A percentile compares a stretch with the other conserved stretches of the same genome.
Conservation (phyloP, 75 land plant genomes). For the Picea sitchensis region DNA sequence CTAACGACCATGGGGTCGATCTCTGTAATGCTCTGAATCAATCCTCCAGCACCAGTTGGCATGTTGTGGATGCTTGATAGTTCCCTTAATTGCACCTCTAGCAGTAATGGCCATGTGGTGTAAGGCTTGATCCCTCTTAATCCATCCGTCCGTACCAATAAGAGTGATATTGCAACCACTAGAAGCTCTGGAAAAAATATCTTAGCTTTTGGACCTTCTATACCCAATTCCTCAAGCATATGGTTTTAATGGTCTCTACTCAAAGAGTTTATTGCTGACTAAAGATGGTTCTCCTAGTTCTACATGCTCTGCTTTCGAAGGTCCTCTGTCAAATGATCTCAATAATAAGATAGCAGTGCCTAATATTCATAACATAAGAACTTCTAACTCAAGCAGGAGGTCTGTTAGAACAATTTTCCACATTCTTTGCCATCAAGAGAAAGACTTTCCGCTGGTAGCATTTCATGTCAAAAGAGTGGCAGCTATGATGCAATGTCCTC, state of each 20-base stretch:
- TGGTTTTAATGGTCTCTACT: neutral
- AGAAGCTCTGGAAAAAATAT: neutral
- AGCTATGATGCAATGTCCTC: neutral
- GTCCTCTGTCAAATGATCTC: neutral
- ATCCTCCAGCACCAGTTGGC: neutral
- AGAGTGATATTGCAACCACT: neutral
- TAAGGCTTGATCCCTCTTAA: neutral
- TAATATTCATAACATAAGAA: neutral
- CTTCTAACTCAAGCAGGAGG: neutral
- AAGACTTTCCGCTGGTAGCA: neutral
- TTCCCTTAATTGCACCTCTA: neutral
- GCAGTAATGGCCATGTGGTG: neutral
- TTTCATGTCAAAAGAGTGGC: neutral
- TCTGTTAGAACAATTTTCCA: constrained; percentile 8
- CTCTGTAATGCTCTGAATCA: neutral
- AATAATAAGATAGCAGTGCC: neutral
- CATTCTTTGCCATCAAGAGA: constrained; percentile 11
- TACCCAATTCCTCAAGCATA: neutral
- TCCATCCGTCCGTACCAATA: neutral
- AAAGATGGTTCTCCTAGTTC: neutral
- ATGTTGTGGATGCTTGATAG: neutral
- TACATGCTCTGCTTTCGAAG: neutral
- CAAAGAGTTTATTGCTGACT: neutral
- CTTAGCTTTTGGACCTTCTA: neutral
- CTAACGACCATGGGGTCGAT: neutral